These are phyloP conservation scores for Wickerhamomyces kurtzmanii DNA, from an alignment of 805 yeast species.

Conservation along the genomic window DNA sequence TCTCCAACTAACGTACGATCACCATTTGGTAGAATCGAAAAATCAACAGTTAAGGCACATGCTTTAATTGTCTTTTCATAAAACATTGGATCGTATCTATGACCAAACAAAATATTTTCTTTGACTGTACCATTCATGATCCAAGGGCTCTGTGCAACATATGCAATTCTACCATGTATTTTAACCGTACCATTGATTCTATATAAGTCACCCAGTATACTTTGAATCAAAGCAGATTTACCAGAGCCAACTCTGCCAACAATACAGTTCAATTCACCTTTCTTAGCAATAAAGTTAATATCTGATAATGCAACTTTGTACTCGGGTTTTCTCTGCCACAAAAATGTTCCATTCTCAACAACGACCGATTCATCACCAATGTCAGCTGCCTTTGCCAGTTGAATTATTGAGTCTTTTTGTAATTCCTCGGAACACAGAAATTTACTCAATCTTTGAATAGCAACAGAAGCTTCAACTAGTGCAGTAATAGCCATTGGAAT, in stretches of 20 bases:
- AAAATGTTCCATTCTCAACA: constrained; percentile 58
- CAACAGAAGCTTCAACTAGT: constrained; percentile 83
- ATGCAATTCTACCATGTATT: constrained; percentile 73
- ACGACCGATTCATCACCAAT: constrained; percentile 61
- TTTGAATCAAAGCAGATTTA: constrained; percentile 73
- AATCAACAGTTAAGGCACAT: constrained; percentile 78
- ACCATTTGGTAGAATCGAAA: constrained; percentile 76
- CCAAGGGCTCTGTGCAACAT: constrained; percentile 94
- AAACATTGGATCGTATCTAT: constrained; percentile 69
- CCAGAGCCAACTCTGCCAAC: constrained; percentile 91
- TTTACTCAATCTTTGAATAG: constrained; percentile 60
- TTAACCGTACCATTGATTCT: constrained; percentile 64
- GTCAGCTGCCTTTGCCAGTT: constrained; percentile 32
- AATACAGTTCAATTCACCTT: constrained; percentile 75
- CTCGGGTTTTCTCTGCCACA: constrained; percentile 68
- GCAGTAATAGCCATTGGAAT: constrained; percentile 86
- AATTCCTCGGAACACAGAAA: constrained; percentile 73
- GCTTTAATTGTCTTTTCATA: constrained; percentile 77
- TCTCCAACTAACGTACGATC: constrained; percentile 94
- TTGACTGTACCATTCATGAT: constrained; percentile 90
- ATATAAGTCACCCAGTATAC: constrained; percentile 75
- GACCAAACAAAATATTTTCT: constrained; percentile 89
- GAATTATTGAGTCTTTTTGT: constrained; percentile 68
- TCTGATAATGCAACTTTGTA: constrained; percentile 59
- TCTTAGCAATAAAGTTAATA: constrained; percentile 52